A percentile compares a stretch with the other conserved stretches of the same genome.
Conservation (phyloP, 768 basidiomycete species). For the Mycena capillaripes region DNA sequence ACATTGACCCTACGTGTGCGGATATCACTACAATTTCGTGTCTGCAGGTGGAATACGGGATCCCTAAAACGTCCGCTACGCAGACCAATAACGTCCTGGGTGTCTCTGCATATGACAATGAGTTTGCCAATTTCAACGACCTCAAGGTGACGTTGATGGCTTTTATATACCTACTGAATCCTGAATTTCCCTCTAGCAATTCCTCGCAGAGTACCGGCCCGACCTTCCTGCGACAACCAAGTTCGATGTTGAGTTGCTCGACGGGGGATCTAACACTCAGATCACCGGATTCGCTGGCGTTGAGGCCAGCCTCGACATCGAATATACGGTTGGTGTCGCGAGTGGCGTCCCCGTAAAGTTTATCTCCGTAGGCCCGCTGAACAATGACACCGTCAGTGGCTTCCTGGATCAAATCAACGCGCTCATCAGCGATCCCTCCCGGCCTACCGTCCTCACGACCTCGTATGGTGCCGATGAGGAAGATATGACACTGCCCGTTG, state of each 20-base stretch:
- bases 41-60: constrained; percentile 48
- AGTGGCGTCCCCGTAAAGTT: constrained; percentile 43
- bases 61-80: constrained; percentile 47
- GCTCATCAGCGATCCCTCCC: constrained; percentile 13
- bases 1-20: constrained; percentile 22
- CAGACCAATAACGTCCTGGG: constrained; percentile 43
- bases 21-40: constrained; percentile 22
- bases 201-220: constrained; percentile 30
- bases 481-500: constrained; percentile 53
- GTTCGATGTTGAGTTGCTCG: constrained; percentile 31
- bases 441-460: constrained; percentile 20
- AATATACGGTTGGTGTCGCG: constrained; percentile 52
- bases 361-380: constrained; percentile 42
- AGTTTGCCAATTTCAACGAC: constrained; percentile 38
- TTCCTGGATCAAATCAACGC: constrained; percentile 35
- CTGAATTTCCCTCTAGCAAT: not conserved
- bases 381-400: constrained; percentile 32
- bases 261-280: constrained; percentile 35
- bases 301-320: constrained; percentile 50
- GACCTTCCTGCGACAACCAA: constrained; percentile 32
- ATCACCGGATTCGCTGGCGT: constrained; percentile 17
- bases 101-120: constrained; percentile 45
- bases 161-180: not conserved
- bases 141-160: constrained; percentile 17
- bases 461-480: constrained; percentile 21